Evolutionary conservation across 1,284 basidiomycete species (phyloP).

Genomic region (Rhodotorula sp.): DNA sequence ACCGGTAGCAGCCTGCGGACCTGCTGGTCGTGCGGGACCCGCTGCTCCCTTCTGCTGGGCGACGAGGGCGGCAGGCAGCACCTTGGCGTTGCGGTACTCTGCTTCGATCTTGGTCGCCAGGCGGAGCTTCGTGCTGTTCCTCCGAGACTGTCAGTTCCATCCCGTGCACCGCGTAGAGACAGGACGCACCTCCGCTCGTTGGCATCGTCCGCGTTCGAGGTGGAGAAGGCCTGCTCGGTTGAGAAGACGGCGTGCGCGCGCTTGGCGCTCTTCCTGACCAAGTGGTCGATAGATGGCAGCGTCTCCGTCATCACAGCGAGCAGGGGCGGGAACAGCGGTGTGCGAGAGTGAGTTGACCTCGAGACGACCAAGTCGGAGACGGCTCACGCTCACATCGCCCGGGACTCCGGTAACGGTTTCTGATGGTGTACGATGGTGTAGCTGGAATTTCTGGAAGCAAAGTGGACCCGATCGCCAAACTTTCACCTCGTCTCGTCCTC

Average conservation of each 20-base stretch:
- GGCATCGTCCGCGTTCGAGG: conserved; percentile 35
- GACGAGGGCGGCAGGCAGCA: conserved; percentile 75
- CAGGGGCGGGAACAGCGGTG: background rate
- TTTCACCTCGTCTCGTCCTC: too few relatives aligned
- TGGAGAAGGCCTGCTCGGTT: conserved; percentile 43
- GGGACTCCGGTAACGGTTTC: too few relatives aligned
- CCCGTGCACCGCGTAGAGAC: background rate
- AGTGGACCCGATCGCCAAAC: too few relatives aligned
- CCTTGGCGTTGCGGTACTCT: conserved; percentile 83
- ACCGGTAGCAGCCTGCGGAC: conserved; percentile 49
- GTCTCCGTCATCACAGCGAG: conserved; percentile 23
- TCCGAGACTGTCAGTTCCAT: background rate
- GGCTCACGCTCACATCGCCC: background rate
- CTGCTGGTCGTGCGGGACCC: conserved; percentile 59
- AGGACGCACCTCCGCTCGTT: conserved; percentile 48
- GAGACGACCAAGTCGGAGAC: too few relatives aligned
- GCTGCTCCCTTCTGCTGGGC: conserved; percentile 67
- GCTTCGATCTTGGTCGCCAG: conserved; percentile 66
- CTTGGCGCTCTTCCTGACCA: conserved; percentile 50
- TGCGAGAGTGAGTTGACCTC: too few relatives aligned
- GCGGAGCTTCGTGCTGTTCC: conserved; percentile 51
- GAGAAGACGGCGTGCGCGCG: conserved; percentile 52
- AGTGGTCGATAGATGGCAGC: conserved; percentile 48
- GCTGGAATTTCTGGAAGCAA: too few relatives aligned
- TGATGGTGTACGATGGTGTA: too few relatives aligned